phyloP scores from a whole-genome alignment of 2,329 filamentous ascomycete genomes.

The Colletotrichum phormii region DNA sequence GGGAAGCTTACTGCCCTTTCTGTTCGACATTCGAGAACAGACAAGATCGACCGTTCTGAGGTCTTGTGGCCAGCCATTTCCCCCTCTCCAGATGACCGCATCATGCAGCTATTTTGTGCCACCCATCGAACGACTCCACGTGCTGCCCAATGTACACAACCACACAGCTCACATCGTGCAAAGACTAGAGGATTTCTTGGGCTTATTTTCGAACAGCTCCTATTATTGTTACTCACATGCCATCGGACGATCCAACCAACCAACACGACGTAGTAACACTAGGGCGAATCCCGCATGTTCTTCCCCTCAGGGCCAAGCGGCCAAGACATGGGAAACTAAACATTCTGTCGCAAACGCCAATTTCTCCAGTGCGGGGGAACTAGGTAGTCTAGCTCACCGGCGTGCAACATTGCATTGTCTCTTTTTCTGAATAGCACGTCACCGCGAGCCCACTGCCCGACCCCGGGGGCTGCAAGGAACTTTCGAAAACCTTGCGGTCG shows the following conservation, averaged over 20 bases:
- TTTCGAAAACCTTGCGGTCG: constrained; percentile 26
- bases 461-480: background rate
- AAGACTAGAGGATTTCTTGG: background rate
- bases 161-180: background rate
- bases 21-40: background rate
- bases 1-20: constrained; percentile 1
- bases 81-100: constrained; percentile 33
- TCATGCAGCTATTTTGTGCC: constrained; percentile 27
- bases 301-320: constrained; percentile 6
- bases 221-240: constrained; percentile 24
- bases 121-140: constrained; percentile 28
- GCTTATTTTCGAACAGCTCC: constrained; percentile 18
- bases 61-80: constrained; percentile 25
- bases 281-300: background rate
- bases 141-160: constrained; percentile 1
- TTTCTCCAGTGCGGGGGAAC: constrained; percentile 9
- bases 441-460: background rate
- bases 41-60: constrained; percentile 11
- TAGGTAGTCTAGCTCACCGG: constrained; percentile 7
- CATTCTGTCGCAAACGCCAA: constrained; percentile 4
- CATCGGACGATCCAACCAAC: constrained; percentile 9
- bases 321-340: constrained; percentile 31
- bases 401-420: constrained; percentile 25
- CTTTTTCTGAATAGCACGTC: constrained; percentile 17
- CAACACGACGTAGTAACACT: constrained; percentile 21